Base-by-base conservation (phyloP, 495 filamentous ascomycete genomes). In the Aspergillus homomorphus region DNA sequence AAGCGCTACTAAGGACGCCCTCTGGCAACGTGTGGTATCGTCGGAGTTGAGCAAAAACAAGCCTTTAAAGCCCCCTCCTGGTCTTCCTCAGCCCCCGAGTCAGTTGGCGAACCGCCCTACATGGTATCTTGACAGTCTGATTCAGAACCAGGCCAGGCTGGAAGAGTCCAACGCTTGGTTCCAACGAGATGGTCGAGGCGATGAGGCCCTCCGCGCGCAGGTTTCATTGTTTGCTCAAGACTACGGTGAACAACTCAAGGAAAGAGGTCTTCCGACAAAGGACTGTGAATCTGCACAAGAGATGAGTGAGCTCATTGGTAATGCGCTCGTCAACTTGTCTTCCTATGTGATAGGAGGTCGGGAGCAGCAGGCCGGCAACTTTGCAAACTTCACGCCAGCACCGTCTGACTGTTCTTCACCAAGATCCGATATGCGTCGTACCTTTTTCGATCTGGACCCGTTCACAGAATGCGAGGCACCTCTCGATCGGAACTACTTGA, bases 141-240 rank as follows among this genome's bases (percentile, higher is more conserved):
- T 21, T 4, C 30, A 41, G 19, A 10, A 21, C 7, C 22, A 62
- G 24, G 51, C 53, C 12, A 64, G 63, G 55, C 28, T 62, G 18
- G 52, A 61, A 28, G 65, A 65, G 19, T 53, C 66, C 15, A 52
- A 68, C 7, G 20, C 44, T 22, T 73, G 70, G 70, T 73, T 73
- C 30, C 66, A 64, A 38, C 57, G 24, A 19, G 68, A 67, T 49
- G 20, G 38, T 22, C 60, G 59, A 18, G 55, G 62, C n/a, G 50
- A 64, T 22, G 61, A 65, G 3, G 12, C 57, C 12, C 41, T 66
- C 43, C 68, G 62, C 10, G 46, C 57, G 28, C 60, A 66, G 24
- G 62, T 71, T 44, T 41, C 44, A 19, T 45, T 45, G 1, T 59
- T 68, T 54, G 58, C 63, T 16, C 23, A 63, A 4, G 61, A 51